Percentiles rank a stretch among this genome's conserved stretches.
Conservation (phyloP, 768 basidiomycete species). For the Mrakia frigida region DNA sequence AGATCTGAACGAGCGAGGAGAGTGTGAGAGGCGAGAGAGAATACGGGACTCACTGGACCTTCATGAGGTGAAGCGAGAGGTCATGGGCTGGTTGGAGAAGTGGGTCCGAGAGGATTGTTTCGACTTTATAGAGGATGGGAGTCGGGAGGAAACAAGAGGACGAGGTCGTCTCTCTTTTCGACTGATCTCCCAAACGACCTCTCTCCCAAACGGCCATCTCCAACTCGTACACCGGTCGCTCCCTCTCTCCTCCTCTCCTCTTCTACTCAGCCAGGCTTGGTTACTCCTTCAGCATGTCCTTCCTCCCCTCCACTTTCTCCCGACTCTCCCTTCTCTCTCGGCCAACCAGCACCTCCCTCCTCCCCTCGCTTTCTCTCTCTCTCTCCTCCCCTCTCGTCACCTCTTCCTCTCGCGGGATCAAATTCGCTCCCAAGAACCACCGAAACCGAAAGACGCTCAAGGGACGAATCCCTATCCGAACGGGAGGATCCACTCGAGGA, state of each 20-base stretch:
- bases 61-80: neutral
- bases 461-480: constrained; percentile 27
- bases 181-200: no score
- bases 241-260: neutral
- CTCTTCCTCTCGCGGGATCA: constrained; percentile 24
- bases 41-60: neutral
- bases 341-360: neutral
- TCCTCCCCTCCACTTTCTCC: constrained; percentile 17
- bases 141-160: no score
- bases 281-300: constrained; percentile 5
- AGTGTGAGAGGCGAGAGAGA: neutral
- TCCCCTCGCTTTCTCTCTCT: neutral
- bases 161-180: neutral
- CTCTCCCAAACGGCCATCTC: neutral
- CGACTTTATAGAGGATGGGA: neutral
- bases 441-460: constrained; percentile 8
- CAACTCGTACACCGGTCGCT: neutral
- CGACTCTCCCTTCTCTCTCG: neutral
- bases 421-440: constrained; percentile 29
- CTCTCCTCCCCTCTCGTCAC: neutral
- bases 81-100: neutral
- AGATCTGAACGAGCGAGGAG: neutral
- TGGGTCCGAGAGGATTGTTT: neutral
- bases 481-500: constrained; percentile 84
- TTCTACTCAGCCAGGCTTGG: neutral